Base-by-base conservation (phyloP, 306 rosid genomes). In the Corylus heterophylla region DNA sequence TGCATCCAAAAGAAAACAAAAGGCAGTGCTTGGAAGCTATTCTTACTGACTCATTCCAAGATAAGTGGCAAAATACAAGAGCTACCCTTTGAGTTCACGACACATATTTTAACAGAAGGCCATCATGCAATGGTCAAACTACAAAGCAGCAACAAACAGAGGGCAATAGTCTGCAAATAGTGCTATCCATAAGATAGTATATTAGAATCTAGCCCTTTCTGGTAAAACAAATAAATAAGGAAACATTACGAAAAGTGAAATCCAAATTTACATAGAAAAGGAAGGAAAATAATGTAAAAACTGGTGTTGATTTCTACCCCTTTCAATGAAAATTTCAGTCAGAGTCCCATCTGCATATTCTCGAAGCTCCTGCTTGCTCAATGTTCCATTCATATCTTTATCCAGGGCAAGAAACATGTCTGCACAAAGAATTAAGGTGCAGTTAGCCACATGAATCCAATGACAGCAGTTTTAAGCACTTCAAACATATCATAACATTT, bases 261-360 rank as follows among this genome's bases (percentile, higher is more conserved):
- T 16, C 49, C 45, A 22, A 31, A 16, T 17, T 64, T 29, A 35
- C 16, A 35, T 31, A 31, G 6, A 14, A 31, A 66, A 42, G 10
- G 16, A 35, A 14, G 64, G 74, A 10, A 12, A n/a, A 81, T 47
- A 75, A 51, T 18, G 50, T 27, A 67, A 69, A 29, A 67, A 61
- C 4, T 58, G 47, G 39, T 25, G 54, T 73, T 49, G 54, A 63
- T 18, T 31, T 78, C 54, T 82, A 96, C 99, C 99, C 83, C 99
- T 93, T 88, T 96, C 99, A 39, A 96, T 86, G 89, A 96, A 90
- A 83, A 96, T 96, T 82, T 96, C 98, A 22, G 99, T 93, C 85
- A 96, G 83, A 62, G 98, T 90, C 79, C 98, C 98, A 80, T 96
- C 99, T 39, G 97, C 99, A 88, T 96, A 93, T 79, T 96, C 98